Percentiles rank a stretch among this genome's conserved stretches.
Conservation (phyloP, 306 rosid genomes). For the Amphicarpaea edgeworthii region DNA sequence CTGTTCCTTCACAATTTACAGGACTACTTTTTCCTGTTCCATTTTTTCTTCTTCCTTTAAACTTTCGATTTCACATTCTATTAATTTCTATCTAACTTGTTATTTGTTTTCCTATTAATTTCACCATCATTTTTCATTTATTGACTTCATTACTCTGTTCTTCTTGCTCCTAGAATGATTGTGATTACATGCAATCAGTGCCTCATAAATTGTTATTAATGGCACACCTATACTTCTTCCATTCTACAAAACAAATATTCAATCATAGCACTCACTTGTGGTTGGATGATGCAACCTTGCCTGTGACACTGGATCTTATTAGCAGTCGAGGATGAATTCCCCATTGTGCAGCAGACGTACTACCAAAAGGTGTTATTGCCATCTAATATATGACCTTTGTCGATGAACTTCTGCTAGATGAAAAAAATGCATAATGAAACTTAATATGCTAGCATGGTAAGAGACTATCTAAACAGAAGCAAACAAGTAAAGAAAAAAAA, state of each 20-base stretch:
- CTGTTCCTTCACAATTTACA: neutral
- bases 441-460: constrained; percentile 7
- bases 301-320: constrained; percentile 56
- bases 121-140: neutral
- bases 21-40: neutral
- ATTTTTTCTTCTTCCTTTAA: neutral
- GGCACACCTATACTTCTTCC: neutral
- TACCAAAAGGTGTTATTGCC: constrained; percentile 82
- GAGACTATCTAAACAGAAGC: neutral
- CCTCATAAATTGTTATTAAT: neutral
- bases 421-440: constrained; percentile 39
- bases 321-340: constrained; percentile 68
- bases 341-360: constrained; percentile 81
- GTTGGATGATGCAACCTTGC: constrained; percentile 57
- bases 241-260: constrained; percentile 29
- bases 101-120: neutral
- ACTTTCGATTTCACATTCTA: neutral
- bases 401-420: constrained; percentile 35
- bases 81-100: neutral
- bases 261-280: constrained; percentile 62
- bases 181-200: neutral
- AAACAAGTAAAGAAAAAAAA: neutral
- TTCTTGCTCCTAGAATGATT: neutral
- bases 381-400: constrained; percentile 47
- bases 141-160: neutral